phyloP scores from a whole-genome alignment of 495 filamentous ascomycete species.

The Clavariopsis aquatica region DNA sequence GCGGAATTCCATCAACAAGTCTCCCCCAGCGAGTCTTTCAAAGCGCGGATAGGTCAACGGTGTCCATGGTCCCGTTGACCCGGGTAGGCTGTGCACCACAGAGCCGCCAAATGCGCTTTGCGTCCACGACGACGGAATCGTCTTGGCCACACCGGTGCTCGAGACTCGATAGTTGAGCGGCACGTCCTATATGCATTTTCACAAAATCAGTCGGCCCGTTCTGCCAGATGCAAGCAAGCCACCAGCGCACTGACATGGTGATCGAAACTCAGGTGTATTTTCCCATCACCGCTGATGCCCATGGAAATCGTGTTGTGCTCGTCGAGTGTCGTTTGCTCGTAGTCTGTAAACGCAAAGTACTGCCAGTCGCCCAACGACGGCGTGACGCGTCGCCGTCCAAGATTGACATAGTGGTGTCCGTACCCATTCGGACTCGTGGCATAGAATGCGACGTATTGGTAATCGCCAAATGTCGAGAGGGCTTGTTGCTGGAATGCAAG shows the following conservation, averaged over 20 bases:
- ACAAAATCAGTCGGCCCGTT: neutral
- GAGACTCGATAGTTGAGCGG: slow-evolving; percentile 30
- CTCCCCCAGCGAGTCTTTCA: slow-evolving; percentile 18
- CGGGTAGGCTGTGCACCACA: slow-evolving; percentile 17
- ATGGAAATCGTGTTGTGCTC: slow-evolving; percentile 32
- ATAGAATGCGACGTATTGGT: slow-evolving; percentile 31
- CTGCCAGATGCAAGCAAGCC: neutral
- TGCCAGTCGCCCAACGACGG: slow-evolving; percentile 21
- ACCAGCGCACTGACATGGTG: slow-evolving; percentile 10
- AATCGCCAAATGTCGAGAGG: slow-evolving; percentile 22
- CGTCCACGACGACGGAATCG: slow-evolving; percentile 15
- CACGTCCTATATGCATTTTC: slow-evolving; percentile 16
- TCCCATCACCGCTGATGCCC: slow-evolving; percentile 27
- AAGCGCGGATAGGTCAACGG: slow-evolving; percentile 26
- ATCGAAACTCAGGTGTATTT: slow-evolving; percentile 26
- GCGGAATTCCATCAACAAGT: slow-evolving; percentile 28
- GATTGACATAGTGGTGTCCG: slow-evolving; percentile 26
- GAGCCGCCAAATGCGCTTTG: slow-evolving; percentile 14
- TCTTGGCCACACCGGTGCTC: slow-evolving; percentile 17
- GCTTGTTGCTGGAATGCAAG: slow-evolving; percentile 27
- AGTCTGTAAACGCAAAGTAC: slow-evolving; percentile 24
- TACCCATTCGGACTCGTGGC: slow-evolving; percentile 18
- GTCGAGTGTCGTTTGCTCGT: slow-evolving; percentile 30
- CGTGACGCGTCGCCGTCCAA: slow-evolving; percentile 14
- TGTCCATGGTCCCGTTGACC: slow-evolving; percentile 28